Base-by-base conservation (phyloP, 331 rosid genomes). In the Erythrophleum ivorense region DNA sequence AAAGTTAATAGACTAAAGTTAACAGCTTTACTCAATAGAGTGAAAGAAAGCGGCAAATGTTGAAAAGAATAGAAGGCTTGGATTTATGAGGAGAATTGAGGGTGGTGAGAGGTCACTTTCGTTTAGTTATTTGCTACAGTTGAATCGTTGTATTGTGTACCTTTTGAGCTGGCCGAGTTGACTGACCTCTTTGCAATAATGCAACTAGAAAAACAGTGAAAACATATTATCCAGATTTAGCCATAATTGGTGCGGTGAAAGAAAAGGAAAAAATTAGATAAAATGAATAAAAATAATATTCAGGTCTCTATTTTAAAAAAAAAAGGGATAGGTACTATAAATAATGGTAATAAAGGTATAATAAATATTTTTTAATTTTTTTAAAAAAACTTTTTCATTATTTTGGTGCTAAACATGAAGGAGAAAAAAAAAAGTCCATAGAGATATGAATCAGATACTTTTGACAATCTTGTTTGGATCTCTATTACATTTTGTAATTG, bases 51-150 rank as follows among this genome's bases (percentile, higher is more conserved):
- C 67, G 12, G 41, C 41, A 38, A 12, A 29, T 24, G 11, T 60
- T 60, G 16, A 60, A 62, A 62, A 62, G 41, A 43, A 62, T 62
- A 13, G 68, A 33, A 33, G 68, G 41, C 9, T 62, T 62, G 41
- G 68, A 33, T 31, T 13, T 62, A 33, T 62, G 68, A 31, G 68
- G 40, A 60, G 67, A 62, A 12, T 13, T 12, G 43, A 13, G 68
- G 68, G 41, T 31, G 70, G 70, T 63, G 16, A 34, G 45, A 34
- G 45, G 70, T 63, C 70, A 2, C 70, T 63, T 33, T 34, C 70
- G 18, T 33, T 63, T 63, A 43, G 45, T 63, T 63, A 33, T 63
- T 63, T 14, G 46, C 12, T 34, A 62, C 68, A 62, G 68, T 4
- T 62, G 68, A 31, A 33, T 62, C 6, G 19, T 62, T 63, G 45